Evolutionary conservation across 192 early-diverging fungal genomes (phyloP), one percentile per base, ranked within the genome.

Genomic region (Coemansia reversa): DNA sequence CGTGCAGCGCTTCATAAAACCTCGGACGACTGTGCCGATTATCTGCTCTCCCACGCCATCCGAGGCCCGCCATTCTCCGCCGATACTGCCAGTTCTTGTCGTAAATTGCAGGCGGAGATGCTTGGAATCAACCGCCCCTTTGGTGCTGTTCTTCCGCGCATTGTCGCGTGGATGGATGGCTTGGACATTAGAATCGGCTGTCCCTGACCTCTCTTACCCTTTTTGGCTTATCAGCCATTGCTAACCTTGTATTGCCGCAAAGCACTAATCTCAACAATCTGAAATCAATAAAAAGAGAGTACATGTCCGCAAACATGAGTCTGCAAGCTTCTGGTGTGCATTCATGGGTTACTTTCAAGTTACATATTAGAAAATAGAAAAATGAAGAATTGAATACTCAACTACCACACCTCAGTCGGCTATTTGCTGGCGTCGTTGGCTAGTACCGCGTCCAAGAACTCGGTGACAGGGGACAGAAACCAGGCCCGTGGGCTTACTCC

Each of bases 401-500:
- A 8, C 24, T 27, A 5, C 24, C 35, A 12, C 11, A 28, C 4
- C 12, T 39, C 8, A 9, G 12, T 39, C 35, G 9, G 35, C 35
- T 39, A 39, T 9, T 39, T 11, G 8, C 35, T 39, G 35, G 35
- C 35, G 35, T 60, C 29, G 48, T 55, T 54, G 48, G 7, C 39
- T 18, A 70, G n/a, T 6, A 59, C 50, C 4, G 63, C 63, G 16
- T 60, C 60, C 6, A 79, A 67, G 42, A 85, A 92, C 68, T 90
- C 86, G 35, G 70, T 69, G 16, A 90, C 62, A 16, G 89, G 91
- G 3, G 81, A 72, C 7, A 85, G 67, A 30, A 79, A 81, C 91
- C 91, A 92, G 23, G 74, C 67, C n/a, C 51, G 53, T 1, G 76
- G 67, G 14, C 25, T 19, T 22, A 71, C 8, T 9, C 70, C 70